These are phyloP conservation scores for Sporothrix pallida DNA, from an alignment of 2,329 filamentous ascomycete genomes.

Conservation along the genomic window DNA sequence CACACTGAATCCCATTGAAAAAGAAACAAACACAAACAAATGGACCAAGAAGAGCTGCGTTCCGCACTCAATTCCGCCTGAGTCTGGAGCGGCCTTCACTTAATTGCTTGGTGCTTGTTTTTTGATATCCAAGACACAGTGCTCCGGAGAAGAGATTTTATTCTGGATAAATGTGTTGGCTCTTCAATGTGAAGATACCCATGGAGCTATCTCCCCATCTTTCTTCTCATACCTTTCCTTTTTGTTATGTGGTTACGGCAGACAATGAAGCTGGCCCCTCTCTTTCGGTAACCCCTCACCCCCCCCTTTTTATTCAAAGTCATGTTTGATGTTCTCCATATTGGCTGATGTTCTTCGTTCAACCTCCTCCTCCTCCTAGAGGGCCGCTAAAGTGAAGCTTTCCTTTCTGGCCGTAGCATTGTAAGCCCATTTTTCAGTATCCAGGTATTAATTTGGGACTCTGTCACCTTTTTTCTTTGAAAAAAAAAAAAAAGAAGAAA, in stretches of 20 bases:
- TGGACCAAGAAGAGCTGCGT: no score
- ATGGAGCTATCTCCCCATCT: background rate
- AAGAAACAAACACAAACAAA: background rate
- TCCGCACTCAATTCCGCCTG: constrained; percentile 4
- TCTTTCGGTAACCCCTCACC: background rate
- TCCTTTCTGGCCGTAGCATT: background rate
- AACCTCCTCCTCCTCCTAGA: background rate
- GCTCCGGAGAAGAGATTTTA: no score
- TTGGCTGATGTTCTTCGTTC: background rate
- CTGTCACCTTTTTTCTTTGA: background rate
- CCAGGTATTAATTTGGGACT: background rate
- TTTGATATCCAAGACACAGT: no score
- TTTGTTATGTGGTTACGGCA: background rate
- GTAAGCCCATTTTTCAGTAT: background rate
- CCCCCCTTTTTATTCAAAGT: background rate
- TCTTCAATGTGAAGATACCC: background rate
- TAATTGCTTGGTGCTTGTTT: background rate
- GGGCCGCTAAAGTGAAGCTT: background rate
- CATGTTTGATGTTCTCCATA: background rate
- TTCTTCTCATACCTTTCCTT: background rate
- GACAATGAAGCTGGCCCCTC: background rate
- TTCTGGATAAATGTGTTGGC: no score
- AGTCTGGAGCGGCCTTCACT: background rate
- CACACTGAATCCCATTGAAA: background rate
- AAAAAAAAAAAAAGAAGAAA: no score